phyloP scores from a whole-genome alignment of 345 rosid species.

The Pistacia integerrima region DNA sequence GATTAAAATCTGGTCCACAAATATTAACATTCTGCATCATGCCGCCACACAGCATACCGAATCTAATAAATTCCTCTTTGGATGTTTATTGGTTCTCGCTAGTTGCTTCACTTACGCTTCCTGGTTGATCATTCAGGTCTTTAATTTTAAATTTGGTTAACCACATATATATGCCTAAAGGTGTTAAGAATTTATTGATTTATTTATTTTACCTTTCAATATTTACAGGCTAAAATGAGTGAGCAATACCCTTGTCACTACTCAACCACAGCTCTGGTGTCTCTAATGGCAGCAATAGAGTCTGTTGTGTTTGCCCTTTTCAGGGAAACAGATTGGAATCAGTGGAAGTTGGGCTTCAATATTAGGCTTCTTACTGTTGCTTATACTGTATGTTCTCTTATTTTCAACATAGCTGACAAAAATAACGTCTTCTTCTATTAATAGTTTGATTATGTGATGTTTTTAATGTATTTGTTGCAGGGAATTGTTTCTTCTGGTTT shows the following conservation, averaged over 20 bases:
- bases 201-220: background rate
- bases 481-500: conserved; percentile 42
- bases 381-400: conserved; percentile 21
- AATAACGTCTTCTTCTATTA: background rate
- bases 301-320: conserved; percentile 18
- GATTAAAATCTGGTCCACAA: conserved; percentile 36
- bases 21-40: conserved; percentile 19
- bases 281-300: conserved; percentile 18
- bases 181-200: background rate
- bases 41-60: too few relatives aligned
- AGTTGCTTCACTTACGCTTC: background rate
- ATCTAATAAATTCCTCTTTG: too few relatives aligned
- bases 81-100: background rate
- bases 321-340: conserved; percentile 25
- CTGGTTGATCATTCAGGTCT: background rate
- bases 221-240: conserved; percentile 23
- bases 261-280: conserved; percentile 23
- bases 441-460: too few relatives aligned
- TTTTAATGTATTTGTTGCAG: conserved; percentile 20
- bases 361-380: conserved; percentile 24
- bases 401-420: too few relatives aligned
- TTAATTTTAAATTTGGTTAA: too few relatives aligned
- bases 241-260: conserved; percentile 27
- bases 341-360: conserved; percentile 42
- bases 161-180: too few relatives aligned